Conservation (phyloP, 2,329 filamentous ascomycete genomes). For the Trichoderma endophyticum region DNA sequence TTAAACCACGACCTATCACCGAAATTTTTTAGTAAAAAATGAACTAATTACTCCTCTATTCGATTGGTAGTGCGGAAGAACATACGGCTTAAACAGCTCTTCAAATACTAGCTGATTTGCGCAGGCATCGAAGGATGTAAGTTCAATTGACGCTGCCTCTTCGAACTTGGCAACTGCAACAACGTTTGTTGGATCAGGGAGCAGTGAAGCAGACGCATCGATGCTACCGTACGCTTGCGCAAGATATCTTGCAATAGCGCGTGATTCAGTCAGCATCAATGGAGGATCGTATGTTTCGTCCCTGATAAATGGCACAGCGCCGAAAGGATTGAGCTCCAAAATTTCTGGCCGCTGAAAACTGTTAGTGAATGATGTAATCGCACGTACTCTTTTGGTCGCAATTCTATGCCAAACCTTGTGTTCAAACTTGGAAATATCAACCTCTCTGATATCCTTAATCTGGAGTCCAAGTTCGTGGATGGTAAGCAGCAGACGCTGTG, state of each 20-base stretch:
- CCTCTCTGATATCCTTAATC: background rate
- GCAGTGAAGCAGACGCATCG: background rate
- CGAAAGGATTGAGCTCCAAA: background rate
- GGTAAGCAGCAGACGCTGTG: background rate
- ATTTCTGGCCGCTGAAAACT: background rate
- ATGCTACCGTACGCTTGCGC: background rate
- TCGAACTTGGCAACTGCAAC: background rate
- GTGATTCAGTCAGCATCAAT: background rate
- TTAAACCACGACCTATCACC: background rate
- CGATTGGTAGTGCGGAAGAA: background rate
- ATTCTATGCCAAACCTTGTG: background rate
- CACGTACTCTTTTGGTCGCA: accelerated
- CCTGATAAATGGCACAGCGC: background rate
- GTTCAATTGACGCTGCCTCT: conserved; percentile 2
- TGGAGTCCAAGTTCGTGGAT: background rate
- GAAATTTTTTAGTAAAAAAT: background rate
- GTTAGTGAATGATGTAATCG: background rate
- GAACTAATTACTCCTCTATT: too few species aligned
- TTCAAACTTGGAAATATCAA: conserved; percentile 1
- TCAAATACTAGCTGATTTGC: background rate
- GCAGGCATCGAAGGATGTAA: background rate
- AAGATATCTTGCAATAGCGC: conserved; percentile 1
- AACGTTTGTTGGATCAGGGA: background rate
- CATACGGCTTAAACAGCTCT: background rate
- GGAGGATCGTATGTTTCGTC: background rate